Percentiles rank a stretch among this genome's conserved stretches.
Evolutionary conservation across 139 green algal species (phyloP).

Genomic region (Diplosphaera chodatii): DNA sequence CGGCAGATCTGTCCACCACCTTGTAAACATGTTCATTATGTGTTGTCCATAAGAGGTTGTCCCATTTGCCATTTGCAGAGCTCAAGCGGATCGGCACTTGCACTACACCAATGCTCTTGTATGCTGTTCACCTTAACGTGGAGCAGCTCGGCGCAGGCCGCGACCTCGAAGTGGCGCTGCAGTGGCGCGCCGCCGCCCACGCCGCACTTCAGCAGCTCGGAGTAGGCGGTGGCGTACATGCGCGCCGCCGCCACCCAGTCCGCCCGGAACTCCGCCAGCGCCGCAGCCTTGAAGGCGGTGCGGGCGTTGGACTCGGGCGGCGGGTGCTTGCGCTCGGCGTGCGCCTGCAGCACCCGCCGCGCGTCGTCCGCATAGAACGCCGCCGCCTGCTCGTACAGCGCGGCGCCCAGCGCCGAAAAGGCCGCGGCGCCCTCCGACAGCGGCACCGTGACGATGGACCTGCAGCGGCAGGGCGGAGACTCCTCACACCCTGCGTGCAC

Average conservation of each 20-base stretch:
- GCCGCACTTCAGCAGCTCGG: slow-evolving; percentile 17
- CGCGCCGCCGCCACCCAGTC: slow-evolving; percentile 34
- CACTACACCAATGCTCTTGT: no score
- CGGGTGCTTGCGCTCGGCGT: slow-evolving; percentile 24
- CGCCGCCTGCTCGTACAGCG: slow-evolving; percentile 32
- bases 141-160: slow-evolving; percentile 32
- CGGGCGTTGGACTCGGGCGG: slow-evolving; percentile 35
- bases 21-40: no score
- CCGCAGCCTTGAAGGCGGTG: slow-evolving; percentile 49
- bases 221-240: slow-evolving; percentile 34
- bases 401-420: slow-evolving; percentile 23
- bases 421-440: slow-evolving; percentile 3
- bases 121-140: slow-evolving; percentile 41
- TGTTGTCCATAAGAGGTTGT: no score
- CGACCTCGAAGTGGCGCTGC: slow-evolving; percentile 34
- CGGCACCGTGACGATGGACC: slow-evolving; percentile 20
- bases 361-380: slow-evolving; percentile 48
- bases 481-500: no score
- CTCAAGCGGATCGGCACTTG: no score
- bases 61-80: no score
- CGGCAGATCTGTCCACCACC: not conserved
- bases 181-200: slow-evolving; percentile 4
- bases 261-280: slow-evolving; percentile 31
- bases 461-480: no score
- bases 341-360: slow-evolving; percentile 21